Evolutionary conservation across 2,329 filamentous ascomycete species (phyloP).

Genomic region (Cyclaneusma minus): DNA sequence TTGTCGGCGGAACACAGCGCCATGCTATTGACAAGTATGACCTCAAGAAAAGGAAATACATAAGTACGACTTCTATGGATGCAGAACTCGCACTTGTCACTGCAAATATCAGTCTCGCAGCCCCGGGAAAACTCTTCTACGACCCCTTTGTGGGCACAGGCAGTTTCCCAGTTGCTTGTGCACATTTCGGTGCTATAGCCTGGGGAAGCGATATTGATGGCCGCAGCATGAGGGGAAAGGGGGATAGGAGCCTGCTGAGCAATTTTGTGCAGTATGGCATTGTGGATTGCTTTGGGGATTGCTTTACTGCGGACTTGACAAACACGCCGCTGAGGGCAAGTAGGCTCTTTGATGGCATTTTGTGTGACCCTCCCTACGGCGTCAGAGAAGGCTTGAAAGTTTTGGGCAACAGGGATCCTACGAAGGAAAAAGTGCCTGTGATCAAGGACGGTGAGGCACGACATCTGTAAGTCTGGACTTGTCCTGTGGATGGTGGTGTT

Average conservation of each 20-base stretch:
- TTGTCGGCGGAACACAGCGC: constrained; percentile 50
- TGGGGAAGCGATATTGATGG: constrained; percentile 92
- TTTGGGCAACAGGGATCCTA: constrained; percentile 58
- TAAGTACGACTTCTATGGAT: constrained; percentile 95
- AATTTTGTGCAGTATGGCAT: constrained; percentile 82
- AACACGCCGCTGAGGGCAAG: constrained; percentile 57
- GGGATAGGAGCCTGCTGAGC: constrained; percentile 32
- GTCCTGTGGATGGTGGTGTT: neutral
- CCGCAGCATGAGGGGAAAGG: constrained; percentile 63
- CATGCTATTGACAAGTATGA: constrained; percentile 61
- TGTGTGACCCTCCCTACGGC: constrained; percentile 93
- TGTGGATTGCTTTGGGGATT: constrained; percentile 50
- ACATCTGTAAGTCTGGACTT: constrained; percentile 54
- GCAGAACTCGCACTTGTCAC: constrained; percentile 83
- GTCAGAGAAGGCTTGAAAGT: constrained; percentile 86
- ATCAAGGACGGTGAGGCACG: constrained; percentile 54
- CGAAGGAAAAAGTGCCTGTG: constrained; percentile 38
- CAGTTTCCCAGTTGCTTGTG: constrained; percentile 78
- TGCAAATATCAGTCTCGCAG: constrained; percentile 76
- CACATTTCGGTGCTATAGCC: constrained; percentile 72
- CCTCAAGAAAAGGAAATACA: constrained; percentile 85
- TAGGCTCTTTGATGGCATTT: constrained; percentile 66
- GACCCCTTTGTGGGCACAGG: constrained; percentile 95
- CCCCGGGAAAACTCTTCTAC: constrained; percentile 72
- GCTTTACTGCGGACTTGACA: constrained; percentile 75